These are phyloP conservation scores for Picocystis sp. DNA, from an alignment of 163 green algal genomes.

Conservation along the genomic window DNA sequence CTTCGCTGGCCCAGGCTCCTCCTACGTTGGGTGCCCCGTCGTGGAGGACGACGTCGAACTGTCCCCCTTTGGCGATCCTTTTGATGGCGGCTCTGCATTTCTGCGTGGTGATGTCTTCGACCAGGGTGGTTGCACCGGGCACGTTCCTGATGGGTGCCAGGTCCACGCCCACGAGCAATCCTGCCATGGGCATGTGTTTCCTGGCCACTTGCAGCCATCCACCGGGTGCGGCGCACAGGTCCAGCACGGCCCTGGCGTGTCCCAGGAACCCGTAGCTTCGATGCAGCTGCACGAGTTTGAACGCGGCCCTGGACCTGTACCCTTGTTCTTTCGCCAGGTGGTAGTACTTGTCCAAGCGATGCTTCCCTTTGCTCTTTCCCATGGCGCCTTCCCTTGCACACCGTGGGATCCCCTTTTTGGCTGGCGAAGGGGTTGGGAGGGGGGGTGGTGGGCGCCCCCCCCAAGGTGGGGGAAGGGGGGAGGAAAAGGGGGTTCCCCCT, in stretches of 20 bases:
- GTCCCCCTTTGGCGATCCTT: slow-evolving; percentile 45
- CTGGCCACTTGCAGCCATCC: slow-evolving; percentile 64
- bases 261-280: slow-evolving; percentile 83
- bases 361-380: slow-evolving; percentile 57
- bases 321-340: slow-evolving; percentile 95
- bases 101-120: slow-evolving; percentile 89
- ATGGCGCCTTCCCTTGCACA: too few relatives aligned
- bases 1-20: slow-evolving; percentile 77
- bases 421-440: too few relatives aligned
- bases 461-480: too few relatives aligned
- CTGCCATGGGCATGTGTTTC: slow-evolving; percentile 80
- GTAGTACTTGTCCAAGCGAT: slow-evolving; percentile 93
- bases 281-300: slow-evolving; percentile 99
- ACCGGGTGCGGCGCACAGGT: slow-evolving; percentile 89
- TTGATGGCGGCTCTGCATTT: slow-evolving; percentile 44
- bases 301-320: slow-evolving; percentile 89
- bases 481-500: too few relatives aligned
- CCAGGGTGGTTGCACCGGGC: slow-evolving; percentile 56
- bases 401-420: too few relatives aligned
- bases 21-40: slow-evolving; percentile 96
- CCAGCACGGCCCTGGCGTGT: slow-evolving; percentile 52
- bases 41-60: slow-evolving; percentile 86
- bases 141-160: slow-evolving; percentile 85
- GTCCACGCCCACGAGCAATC: slow-evolving; percentile 83
- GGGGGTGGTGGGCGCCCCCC: too few relatives aligned